Percentiles rank a stretch among this genome's conserved stretches.
These are phyloP conservation scores for Gentiana straminea DNA, from an alignment of 257 asterid species.

Conservation along the genomic window DNA sequence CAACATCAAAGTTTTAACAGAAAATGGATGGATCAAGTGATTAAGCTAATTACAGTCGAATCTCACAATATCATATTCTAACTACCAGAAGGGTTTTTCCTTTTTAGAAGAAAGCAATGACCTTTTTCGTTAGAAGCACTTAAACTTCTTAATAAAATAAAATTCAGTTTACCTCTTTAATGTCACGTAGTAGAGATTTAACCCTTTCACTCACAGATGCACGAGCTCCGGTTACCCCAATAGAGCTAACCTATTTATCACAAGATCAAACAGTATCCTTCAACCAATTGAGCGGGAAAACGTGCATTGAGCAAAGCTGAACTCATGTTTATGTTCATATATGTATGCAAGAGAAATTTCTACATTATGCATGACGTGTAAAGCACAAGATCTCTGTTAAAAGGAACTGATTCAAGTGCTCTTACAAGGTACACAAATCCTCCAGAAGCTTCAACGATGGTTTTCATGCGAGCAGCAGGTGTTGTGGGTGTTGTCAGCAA, in stretches of 20 bases:
- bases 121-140: no score
- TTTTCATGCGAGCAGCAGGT: conserved; percentile 61
- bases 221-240: conserved; percentile 92
- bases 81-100: no score
- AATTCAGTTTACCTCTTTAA: conserved; percentile 48
- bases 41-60: no score
- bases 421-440: conserved; percentile 90
- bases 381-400: no score
- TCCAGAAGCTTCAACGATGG: conserved; percentile 71
- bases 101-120: no score
- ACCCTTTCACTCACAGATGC: conserved; percentile 57
- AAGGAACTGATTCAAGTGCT: conserved; percentile 4
- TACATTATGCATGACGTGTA: no score
- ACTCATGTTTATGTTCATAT: no score
- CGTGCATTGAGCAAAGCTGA: not conserved
- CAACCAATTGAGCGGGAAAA: not conserved
- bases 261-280: conserved; percentile 4
- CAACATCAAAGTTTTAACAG: not conserved
- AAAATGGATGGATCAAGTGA: not conserved
- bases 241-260: conserved; percentile 53
- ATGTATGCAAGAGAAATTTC: no score
- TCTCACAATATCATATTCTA: no score
- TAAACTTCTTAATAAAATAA: no score
- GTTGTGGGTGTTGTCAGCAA: conserved; percentile 88
- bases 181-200: conserved; percentile 54